A percentile compares a stretch with the other conserved stretches of the same genome.
phyloP scores from a whole-genome alignment of 345 rosid species.

The Gossypioides kirkii region DNA sequence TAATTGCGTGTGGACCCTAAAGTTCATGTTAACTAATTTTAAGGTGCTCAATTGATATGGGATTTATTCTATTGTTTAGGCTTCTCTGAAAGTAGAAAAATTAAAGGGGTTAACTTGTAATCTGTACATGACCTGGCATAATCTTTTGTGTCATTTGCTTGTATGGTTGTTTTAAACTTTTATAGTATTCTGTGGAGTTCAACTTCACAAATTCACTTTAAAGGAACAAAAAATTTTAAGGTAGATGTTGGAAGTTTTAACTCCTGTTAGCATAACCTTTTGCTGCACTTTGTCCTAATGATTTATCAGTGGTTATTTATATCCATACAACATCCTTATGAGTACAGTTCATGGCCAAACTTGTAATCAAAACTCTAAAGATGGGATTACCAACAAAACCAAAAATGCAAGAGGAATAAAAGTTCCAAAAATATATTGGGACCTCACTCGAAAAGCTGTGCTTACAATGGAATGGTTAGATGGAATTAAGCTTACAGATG shows the following conservation, averaged over 20 bases:
- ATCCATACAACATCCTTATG: conserved; percentile 4
- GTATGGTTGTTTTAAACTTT: conserved; percentile 2
- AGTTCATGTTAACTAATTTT: not conserved
- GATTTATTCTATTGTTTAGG: not conserved
- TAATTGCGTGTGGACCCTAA: not conserved
- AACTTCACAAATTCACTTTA: not conserved
- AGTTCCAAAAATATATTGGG: conserved; percentile 94
- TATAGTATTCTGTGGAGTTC: conserved; percentile 1
- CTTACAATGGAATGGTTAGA: conserved; percentile 99
- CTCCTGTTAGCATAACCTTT: not conserved
- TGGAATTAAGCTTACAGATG: conserved; percentile 92
- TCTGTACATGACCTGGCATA: not conserved
- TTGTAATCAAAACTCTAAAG: conserved; percentile 26
- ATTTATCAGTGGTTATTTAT: not conserved
- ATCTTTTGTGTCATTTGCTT: not conserved
- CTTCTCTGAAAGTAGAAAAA: not conserved
- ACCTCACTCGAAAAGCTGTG: conserved; percentile 65
- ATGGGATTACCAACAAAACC: conserved; percentile 23
- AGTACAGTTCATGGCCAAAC: conserved; percentile 39
- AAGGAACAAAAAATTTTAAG: not conserved
- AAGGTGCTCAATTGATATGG: not conserved
- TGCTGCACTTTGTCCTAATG: not conserved
- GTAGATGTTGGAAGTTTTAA: not conserved
- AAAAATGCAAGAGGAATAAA: conserved; percentile 48
- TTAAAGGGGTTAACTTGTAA: not conserved